These are phyloP conservation scores for Phyllosticta capitalensis DNA, from an alignment of 2,329 filamentous ascomycete genomes.

Conservation along the genomic window DNA sequence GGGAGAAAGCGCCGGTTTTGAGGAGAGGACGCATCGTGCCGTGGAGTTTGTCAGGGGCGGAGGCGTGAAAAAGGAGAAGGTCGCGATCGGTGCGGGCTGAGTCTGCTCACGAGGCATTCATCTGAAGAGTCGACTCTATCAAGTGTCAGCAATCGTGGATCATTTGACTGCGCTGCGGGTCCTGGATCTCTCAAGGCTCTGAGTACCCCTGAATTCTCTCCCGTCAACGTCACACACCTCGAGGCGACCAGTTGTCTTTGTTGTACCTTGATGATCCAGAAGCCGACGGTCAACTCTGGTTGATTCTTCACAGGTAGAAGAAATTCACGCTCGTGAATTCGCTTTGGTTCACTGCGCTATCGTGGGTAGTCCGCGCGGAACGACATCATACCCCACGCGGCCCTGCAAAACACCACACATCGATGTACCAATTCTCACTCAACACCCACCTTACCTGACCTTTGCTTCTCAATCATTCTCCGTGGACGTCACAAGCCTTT, in stretches of 20 bases:
- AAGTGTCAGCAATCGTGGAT: not conserved
- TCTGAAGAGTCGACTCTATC: not conserved
- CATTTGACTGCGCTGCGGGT: not conserved
- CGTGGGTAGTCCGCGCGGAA: not conserved
- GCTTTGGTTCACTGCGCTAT: not conserved
- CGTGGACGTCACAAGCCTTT: not conserved
- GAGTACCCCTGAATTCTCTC: not conserved
- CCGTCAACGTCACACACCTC: not conserved
- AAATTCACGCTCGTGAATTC: not conserved
- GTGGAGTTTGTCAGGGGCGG: conserved; percentile 42
- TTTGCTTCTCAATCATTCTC: not conserved
- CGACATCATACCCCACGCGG: not conserved
- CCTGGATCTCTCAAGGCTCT: not conserved
- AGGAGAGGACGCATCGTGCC: conserved; percentile 61
- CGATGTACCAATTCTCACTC: not conserved
- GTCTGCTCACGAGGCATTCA: not conserved
- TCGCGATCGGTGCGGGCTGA: not conserved
- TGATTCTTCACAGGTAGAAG: not conserved
- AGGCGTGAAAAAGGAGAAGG: conserved; percentile 8
- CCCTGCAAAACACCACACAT: not conserved
- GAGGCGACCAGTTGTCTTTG: not conserved
- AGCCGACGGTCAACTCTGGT: not conserved
- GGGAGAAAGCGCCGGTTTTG: conserved; percentile 57
- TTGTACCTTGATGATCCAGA: not conserved
- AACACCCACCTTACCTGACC: not conserved